These are phyloP conservation scores for Porodaedalea pini DNA, from an alignment of 1,284 basidiomycete species.

Conservation along the genomic window DNA sequence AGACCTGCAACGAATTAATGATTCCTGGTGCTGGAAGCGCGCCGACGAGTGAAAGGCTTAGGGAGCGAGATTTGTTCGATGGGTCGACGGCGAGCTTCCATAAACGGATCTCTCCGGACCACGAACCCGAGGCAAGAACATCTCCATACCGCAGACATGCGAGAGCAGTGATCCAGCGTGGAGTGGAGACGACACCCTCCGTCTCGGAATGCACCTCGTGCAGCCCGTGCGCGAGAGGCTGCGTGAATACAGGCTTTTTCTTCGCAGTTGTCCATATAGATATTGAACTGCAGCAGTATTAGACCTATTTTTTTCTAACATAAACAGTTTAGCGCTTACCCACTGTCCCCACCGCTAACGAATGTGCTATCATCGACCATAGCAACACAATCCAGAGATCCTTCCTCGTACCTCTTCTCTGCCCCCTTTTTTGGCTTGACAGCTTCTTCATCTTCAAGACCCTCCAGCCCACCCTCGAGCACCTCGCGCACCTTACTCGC, in stretches of 20 bases:
- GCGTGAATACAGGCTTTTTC: slow-evolving; percentile 92
- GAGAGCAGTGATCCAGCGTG: slow-evolving; percentile 89
- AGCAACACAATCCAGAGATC: slow-evolving; percentile 86
- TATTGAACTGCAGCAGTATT: slow-evolving; percentile 61
- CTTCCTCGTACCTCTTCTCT: slow-evolving; percentile 73
- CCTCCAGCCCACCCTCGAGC: slow-evolving; percentile 72
- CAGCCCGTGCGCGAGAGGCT: slow-evolving; percentile 84
- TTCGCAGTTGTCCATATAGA: slow-evolving; percentile 91
- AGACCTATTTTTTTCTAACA: background rate
- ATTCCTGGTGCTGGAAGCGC: slow-evolving; percentile 71
- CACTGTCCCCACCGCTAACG: slow-evolving; percentile 92
- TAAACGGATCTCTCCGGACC: slow-evolving; percentile 84
- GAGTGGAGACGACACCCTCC: slow-evolving; percentile 71
- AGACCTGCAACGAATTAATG: slow-evolving; percentile 85
- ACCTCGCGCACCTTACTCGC: slow-evolving; percentile 75
- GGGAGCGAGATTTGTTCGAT: slow-evolving; percentile 12
- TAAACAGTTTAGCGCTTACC: slow-evolving; percentile 48
- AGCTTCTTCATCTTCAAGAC: slow-evolving; percentile 46
- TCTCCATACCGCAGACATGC: slow-evolving; percentile 86
- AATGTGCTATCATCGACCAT: slow-evolving; percentile 96
- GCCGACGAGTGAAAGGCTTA: slow-evolving; percentile 65
- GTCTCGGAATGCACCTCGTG: slow-evolving; percentile 65
- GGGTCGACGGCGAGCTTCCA: slow-evolving; percentile 72
- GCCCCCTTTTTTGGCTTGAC: slow-evolving; percentile 38
- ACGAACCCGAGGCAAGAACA: slow-evolving; percentile 89